Base-by-base conservation (phyloP, 192 early-diverging fungal genomes). In the Spinellus fusiger region DNA sequence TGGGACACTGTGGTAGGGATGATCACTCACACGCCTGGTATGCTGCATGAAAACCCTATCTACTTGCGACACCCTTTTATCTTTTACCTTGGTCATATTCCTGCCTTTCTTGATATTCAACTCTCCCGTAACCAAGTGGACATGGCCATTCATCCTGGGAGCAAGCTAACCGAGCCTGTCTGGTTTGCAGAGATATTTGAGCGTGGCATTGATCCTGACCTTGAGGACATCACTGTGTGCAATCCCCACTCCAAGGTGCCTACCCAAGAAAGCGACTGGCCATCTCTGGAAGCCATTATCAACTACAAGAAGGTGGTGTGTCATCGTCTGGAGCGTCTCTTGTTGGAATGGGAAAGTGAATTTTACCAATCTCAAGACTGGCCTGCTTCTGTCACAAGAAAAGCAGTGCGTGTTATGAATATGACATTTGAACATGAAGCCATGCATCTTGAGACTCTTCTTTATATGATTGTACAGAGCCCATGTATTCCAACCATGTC, bases 381-480 rank as follows among this genome's bases (percentile, higher is more conserved):
- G 27, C 50, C 52, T 18, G 64, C 75, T 29, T 27, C 59, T 10
- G 67, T 66, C 2, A 16, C 53, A 16, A 69, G 70, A 26, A 59
- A 73, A 25, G 25, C 83, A 29, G 82, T 76, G 5, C 77, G 91
- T 20, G 81, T 84, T 15, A 27, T 94, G 22, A 92, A 82, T 81
- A 94, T 96, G 93, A 76, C 79, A 12, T 94, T 89, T 76, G 94
- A 97, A 69, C 94, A 97, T 67, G 89, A 97, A 60, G 92, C 86
- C 1, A 88, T 95, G 92, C 94, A 97, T 59, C 69, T 93, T 7
- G 94, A 97, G 68, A 97, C 94, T 0, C 35, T 96, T 18, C 70
- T 96, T 1, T 93, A 94, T 61, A 97, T 97, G 92, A 68, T 93
- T 2, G 75, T 92, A 4, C 94, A 91, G 63, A 76, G 68, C 7